phyloP scores from a whole-genome alignment of 139 green algal genomes.

The Mesotaenium endlicherianum region DNA sequence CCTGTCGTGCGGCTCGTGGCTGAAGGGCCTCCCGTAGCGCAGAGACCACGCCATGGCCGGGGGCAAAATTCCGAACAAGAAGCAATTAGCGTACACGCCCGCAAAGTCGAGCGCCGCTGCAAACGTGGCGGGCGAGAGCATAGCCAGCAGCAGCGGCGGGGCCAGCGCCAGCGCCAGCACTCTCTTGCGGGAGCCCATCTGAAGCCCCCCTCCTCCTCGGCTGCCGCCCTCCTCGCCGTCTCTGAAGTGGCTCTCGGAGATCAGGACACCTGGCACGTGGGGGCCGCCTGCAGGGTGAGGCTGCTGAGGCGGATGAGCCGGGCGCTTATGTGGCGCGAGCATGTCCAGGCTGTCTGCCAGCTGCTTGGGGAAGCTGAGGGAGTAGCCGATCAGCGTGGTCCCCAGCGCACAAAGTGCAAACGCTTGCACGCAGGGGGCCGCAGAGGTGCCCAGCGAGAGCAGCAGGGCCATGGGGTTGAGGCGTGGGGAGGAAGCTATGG shows the following conservation, averaged over 20 bases:
- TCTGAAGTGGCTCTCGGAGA: not conserved
- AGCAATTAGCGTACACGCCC: not conserved
- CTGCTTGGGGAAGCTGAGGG: slow-evolving; percentile 1
- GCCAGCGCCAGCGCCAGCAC: not conserved
- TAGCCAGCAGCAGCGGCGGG: not conserved
- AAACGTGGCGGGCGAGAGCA: not conserved
- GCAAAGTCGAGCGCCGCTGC: not conserved
- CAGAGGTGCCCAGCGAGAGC: not conserved
- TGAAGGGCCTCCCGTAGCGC: not conserved
- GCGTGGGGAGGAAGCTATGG: not conserved
- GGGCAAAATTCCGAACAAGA: slow-evolving; percentile 3
- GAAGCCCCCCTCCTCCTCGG: no score
- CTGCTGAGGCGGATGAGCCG: no score
- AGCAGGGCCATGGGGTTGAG: not conserved
- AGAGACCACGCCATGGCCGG: not conserved
- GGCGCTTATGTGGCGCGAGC: not conserved
- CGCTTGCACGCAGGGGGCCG: not conserved
- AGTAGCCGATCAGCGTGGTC: slow-evolving; percentile 7
- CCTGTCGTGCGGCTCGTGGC: no score
- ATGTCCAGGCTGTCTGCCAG: not conserved
- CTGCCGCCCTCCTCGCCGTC: not conserved
- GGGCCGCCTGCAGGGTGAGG: no score
- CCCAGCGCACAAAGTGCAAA: not conserved
- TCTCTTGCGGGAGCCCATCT: no score
- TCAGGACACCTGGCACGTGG: no score